Conservation (phyloP, 2,329 filamentous ascomycete species). For the Epichloe glyceriae region DNA sequence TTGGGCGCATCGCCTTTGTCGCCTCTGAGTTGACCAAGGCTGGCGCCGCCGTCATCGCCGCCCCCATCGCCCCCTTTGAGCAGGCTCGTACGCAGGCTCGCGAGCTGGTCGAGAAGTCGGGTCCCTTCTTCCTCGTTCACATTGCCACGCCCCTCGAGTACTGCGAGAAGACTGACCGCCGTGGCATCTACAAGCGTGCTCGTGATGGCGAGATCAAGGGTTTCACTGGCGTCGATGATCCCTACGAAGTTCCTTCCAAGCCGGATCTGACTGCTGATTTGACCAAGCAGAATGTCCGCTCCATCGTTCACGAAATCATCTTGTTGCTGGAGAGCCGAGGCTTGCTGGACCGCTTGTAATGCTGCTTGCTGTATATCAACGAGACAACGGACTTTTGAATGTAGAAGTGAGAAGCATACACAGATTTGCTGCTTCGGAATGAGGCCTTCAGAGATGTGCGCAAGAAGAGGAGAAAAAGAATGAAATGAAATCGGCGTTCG, state of each 20-base stretch:
- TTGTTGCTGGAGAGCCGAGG: slow-evolving; percentile 82
- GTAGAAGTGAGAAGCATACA: too few relatives aligned
- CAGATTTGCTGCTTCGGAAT: too few relatives aligned
- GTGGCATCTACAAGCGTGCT: slow-evolving; percentile 76
- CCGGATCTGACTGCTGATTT: slow-evolving; percentile 75
- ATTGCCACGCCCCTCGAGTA: slow-evolving; percentile 86
- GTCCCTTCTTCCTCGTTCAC: slow-evolving; percentile 89
- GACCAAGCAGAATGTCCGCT: slow-evolving; percentile 77
- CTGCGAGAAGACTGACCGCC: slow-evolving; percentile 89
- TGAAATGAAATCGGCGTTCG: not conserved
- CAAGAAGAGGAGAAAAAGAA: not conserved
- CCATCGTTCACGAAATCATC: slow-evolving; percentile 93
- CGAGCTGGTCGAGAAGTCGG: slow-evolving; percentile 75
- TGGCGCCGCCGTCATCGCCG: slow-evolving; percentile 88
- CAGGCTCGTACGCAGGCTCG: slow-evolving; percentile 61
- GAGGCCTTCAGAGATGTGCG: not conserved
- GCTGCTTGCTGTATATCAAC: not conserved
- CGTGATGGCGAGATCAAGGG: slow-evolving; percentile 87
- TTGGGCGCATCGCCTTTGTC: slow-evolving; percentile 91
- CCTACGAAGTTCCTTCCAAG: slow-evolving; percentile 76
- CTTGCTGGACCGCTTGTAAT: slow-evolving; percentile 61
- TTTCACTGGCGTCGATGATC: slow-evolving; percentile 96
- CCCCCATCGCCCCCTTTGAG: slow-evolving; percentile 91
- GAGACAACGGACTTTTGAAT: not conserved
- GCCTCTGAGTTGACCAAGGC: slow-evolving; percentile 87